Evolutionary conservation across 2,329 filamentous ascomycete genomes (phyloP).

Genomic region (Stemphylium lycopersici): DNA sequence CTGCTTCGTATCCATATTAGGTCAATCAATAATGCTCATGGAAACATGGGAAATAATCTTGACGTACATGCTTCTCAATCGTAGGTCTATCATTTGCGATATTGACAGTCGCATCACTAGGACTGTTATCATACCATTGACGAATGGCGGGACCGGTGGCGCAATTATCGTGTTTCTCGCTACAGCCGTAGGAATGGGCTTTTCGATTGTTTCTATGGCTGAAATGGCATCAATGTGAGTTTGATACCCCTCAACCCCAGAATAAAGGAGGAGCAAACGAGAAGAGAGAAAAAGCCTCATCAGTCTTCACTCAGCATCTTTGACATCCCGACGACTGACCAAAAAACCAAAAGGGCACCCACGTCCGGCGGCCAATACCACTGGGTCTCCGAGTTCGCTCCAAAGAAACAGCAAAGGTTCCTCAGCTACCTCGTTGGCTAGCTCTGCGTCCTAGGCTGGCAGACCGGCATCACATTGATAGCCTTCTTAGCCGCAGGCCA

Average conservation of each 20-base stretch:
- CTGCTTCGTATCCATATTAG: conserved; percentile 34
- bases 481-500: conserved; percentile 39
- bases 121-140: conserved; percentile 26
- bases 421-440: conserved; percentile 44
- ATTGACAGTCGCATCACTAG: conserved; percentile 11
- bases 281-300: no score
- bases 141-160: conserved; percentile 36
- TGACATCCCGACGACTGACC: background rate
- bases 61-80: conserved; percentile 12
- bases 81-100: no score
- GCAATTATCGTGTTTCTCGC: conserved; percentile 34
- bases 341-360: conserved; percentile 25
- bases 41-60: conserved; percentile 35
- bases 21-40: conserved; percentile 36
- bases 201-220: conserved; percentile 35
- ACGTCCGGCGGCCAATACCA: conserved; percentile 39
- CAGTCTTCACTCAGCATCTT: no score
- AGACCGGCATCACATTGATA: conserved; percentile 43
- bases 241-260: background rate
- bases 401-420: conserved; percentile 29
- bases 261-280: no score
- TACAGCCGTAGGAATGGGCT: conserved; percentile 29
- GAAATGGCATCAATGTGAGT: conserved; percentile 32
- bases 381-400: conserved; percentile 39
- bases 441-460: conserved; percentile 52